phyloP scores from a whole-genome alignment of 257 asterid genomes.

The Solanum etuberosum region DNA sequence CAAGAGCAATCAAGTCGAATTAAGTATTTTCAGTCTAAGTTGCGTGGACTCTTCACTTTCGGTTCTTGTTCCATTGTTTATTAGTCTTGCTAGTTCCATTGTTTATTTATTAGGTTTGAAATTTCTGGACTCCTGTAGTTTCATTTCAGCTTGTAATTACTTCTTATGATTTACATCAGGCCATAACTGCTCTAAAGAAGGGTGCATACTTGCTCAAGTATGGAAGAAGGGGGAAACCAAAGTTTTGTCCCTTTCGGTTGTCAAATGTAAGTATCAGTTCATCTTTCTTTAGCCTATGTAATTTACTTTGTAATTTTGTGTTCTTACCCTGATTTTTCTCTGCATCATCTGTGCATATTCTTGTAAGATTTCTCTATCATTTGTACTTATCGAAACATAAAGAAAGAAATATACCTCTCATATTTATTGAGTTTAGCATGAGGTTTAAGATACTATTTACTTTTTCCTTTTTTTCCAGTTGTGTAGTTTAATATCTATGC shows the following conservation, averaged over 20 bases:
- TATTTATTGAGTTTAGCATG: not conserved
- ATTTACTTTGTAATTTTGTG: not conserved
- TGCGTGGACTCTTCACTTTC: not conserved
- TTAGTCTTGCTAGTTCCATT: slow-evolving; percentile 1
- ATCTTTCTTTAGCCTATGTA: not conserved
- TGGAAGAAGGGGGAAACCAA: slow-evolving; percentile 94
- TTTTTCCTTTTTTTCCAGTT: not conserved
- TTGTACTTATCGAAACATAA: not conserved
- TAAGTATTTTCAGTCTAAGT: not conserved
- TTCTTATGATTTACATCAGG: slow-evolving; percentile 40
- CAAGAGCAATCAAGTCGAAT: not conserved
- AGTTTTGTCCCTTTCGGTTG: slow-evolving; percentile 84
- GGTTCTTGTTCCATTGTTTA: slow-evolving; percentile 1
- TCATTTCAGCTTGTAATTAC: slow-evolving; percentile 12
- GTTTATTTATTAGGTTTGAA: slow-evolving; percentile 4
- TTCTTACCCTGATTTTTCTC: slow-evolving; percentile 1
- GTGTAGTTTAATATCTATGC: not conserved
- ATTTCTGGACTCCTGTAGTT: not conserved
- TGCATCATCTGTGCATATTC: not conserved
- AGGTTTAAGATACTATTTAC: not conserved
- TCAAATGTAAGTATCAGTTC: slow-evolving; percentile 52
- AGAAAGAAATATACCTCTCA: not conserved
- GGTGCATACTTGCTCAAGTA: slow-evolving; percentile 78
- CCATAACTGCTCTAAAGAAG: slow-evolving; percentile 77
- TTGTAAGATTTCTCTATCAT: not conserved